phyloP scores from a whole-genome alignment of 805 yeast species.

The Brettanomyces anomalus region DNA sequence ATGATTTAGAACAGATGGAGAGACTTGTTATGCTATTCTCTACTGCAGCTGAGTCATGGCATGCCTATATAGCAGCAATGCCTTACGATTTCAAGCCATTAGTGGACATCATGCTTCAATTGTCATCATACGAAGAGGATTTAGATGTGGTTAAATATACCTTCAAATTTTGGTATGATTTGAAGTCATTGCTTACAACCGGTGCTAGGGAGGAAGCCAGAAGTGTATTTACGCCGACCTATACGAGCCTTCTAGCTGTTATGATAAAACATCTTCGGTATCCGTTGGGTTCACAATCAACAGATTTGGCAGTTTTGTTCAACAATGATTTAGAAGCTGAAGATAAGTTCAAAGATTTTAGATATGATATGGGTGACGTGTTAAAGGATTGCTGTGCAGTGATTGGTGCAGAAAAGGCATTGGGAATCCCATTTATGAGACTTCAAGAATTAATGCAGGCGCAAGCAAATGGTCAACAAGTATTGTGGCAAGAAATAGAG shows the following conservation, averaged over 20 bases:
- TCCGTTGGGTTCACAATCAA: constrained; percentile 39
- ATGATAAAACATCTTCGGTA: constrained; percentile 66
- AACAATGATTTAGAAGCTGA: constrained; percentile 68
- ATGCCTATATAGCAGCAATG: constrained; percentile 64
- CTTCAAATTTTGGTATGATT: constrained; percentile 82
- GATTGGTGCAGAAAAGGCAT: constrained; percentile 65
- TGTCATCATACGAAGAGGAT: constrained; percentile 70
- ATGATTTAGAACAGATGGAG: constrained; percentile 59
- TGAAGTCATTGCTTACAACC: constrained; percentile 62
- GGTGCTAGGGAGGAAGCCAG: constrained; percentile 49
- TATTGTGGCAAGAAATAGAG: constrained; percentile 81
- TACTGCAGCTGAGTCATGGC: constrained; percentile 96
- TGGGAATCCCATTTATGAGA: constrained; percentile 58
- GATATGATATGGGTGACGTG: constrained; percentile 98
- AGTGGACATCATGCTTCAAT: constrained; percentile 61
- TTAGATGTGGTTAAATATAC: constrained; percentile 85
- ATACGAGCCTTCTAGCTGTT: constrained; percentile 46
- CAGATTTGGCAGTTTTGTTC: constrained; percentile 40
- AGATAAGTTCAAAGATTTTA: constrained; percentile 86
- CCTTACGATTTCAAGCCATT: constrained; percentile 65
- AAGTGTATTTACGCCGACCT: constrained; percentile 42
- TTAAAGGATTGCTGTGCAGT: constrained; percentile 91
- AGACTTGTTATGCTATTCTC: constrained; percentile 71
- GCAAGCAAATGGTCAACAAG: constrained; percentile 21
- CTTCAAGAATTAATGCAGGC: constrained; percentile 33